Evolutionary conservation across 176 grass and related monocot species (phyloP), one percentile per base, ranked within the genome.

Genomic region (Musa itinerans): DNA sequence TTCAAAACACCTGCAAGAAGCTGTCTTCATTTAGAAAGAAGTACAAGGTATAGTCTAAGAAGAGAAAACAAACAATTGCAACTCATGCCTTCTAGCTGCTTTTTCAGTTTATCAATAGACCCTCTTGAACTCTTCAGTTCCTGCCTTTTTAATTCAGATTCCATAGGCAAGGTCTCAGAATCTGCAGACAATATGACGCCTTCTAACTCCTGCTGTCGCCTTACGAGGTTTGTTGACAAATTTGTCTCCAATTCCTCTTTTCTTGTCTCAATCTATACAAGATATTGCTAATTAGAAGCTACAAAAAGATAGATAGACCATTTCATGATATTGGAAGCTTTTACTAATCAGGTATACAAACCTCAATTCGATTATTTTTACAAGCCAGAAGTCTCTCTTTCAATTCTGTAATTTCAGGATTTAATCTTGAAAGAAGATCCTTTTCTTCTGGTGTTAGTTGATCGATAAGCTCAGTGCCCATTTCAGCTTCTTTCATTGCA

Each of bases 401-500:
- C 20, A 93, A 75, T 82, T 84, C 78, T 15, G 90, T 93, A 85
- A 98, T 93, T 93, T 98, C 95, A 83, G 95, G 95, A 69, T 93
- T 98, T 81, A 98, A 83, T 58, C 90, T 85, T 20, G 94, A 98
- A 75, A 98, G 94, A 64, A 93, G 80, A 82, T 87, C 61, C 58
- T 85, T 91, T 82, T 98, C 94, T 82, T 93, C 88, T 67, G 85
- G 74, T 79, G 84, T 98, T 80, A 98, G 78, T 84, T 98, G 90
- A 83, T 98, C 94, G 80, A 98, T 98, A 68, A 98, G 90, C 55
- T 98, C 94, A 62, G 94, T 98, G 53, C 94, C 94, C 94, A 98
- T 98, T 83, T 98, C 94, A 76, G 89, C 94, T 80, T 86, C 87
- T 80, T 98, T 98, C 94, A 93, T 87, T 72, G 86, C 79, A 80